phyloP scores from a whole-genome alignment of 2,329 filamentous ascomycete genomes.

The Zymoseptoria passerinii region DNA sequence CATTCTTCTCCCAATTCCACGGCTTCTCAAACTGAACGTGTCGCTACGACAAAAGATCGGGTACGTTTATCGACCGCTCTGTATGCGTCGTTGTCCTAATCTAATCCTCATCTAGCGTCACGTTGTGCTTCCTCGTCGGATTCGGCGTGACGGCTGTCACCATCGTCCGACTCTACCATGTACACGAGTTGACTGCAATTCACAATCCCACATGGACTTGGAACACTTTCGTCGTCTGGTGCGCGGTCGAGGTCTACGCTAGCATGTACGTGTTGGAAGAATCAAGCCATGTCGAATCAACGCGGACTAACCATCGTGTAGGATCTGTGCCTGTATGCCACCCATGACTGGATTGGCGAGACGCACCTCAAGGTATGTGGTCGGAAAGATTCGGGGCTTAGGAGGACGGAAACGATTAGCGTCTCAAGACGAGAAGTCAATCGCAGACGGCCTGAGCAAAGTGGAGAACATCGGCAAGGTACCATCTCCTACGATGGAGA shows the following conservation, averaged over 20 bases:
- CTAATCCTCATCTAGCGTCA: not conserved
- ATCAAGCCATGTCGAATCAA: not conserved
- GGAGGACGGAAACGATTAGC: not conserved
- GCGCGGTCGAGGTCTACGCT: not conserved
- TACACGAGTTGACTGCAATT: not conserved
- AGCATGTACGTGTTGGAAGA: not conserved
- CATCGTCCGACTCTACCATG: not conserved
- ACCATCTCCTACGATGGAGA: no score
- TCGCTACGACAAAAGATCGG: slow-evolving; percentile 3
- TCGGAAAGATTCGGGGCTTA: not conserved
- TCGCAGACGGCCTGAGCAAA: no score
- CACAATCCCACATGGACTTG: not conserved
- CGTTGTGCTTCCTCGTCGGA: not conserved
- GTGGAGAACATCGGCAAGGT: no score
- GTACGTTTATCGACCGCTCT: not conserved
- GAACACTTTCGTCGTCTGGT: not conserved
- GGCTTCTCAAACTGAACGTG: slow-evolving; percentile 6
- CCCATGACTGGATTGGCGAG: not conserved
- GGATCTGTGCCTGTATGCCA: not conserved
- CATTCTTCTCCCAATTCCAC: slow-evolving; percentile 8
- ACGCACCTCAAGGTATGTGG: not conserved
- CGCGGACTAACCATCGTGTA: not conserved
- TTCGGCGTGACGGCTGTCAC: not conserved
- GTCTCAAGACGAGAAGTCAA: not conserved
- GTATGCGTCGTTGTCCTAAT: not conserved